Base-by-base conservation (phyloP, 2,329 filamentous ascomycete species). In the Colletotrichum karsti region DNA sequence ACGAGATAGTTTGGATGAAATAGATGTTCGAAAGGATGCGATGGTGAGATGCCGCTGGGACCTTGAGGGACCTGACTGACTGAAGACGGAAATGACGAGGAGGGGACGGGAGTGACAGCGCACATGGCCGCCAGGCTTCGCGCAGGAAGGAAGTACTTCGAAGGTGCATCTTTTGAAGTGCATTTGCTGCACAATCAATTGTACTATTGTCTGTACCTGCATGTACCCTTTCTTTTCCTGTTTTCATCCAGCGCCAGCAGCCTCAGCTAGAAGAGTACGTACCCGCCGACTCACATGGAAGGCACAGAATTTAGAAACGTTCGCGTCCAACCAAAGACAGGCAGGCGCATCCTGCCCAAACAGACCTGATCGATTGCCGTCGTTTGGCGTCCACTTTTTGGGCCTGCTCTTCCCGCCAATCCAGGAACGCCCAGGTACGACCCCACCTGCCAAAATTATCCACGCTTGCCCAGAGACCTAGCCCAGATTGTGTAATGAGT, bases 371-470 rank as follows among this genome's bases (percentile, higher is more conserved):
- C 51, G 60, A 15, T 46, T 55, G 51, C 35, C 24, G 55, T 58
- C n/a, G 8, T 44, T 30, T 7, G 8, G 26, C 6, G 26, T 50
- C 46, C 15, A 24, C 24, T 28, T 28, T 28, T 30, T 18, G 59
- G 28, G 37, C 12, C 18, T n/a, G 46, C 57, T 35, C 46, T 18
- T 4, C 51, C 58, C 59, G 35, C 63, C 58, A 67, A 67, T 67
- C 51, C 64, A 67, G 64, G 64, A 63, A 67, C 64, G 54, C 42
- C 37, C 41, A 56, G 50, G 26, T 15, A 37, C 10, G 26, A 24
- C 35, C 39, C 58, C 60, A 67, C 63, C 26, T 56, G 15, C 41
- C 20, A 20, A 28, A 59, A 39, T 46, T 51, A n/a, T 30, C 42
- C 56, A 18, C 48, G 30, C 55, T 30, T 60, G 35, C 62, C 26